Conservation (phyloP, 768 basidiomycete genomes). For the Boletus fagicola region DNA sequence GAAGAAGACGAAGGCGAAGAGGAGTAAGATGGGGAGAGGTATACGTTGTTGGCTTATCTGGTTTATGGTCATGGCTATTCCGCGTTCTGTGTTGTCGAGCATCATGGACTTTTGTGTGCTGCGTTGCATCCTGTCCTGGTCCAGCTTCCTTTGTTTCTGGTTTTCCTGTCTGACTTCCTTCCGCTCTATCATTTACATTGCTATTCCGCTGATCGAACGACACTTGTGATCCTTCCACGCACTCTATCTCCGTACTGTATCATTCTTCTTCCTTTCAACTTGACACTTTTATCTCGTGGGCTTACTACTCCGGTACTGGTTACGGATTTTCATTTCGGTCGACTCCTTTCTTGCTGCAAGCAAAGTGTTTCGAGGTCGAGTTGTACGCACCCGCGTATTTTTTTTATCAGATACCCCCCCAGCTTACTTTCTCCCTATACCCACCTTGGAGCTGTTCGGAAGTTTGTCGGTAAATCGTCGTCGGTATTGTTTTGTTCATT, state of each 20-base stretch:
- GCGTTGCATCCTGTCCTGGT: conserved; percentile 6
- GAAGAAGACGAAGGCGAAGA: conserved; percentile 88
- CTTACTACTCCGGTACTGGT: conserved; percentile 17
- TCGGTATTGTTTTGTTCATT: not conserved
- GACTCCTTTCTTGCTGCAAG: conserved; percentile 2
- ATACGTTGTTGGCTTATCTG: conserved; percentile 2
- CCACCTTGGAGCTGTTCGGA: not conserved
- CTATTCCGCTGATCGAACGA: conserved; percentile 17
- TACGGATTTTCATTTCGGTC: conserved; percentile 21
- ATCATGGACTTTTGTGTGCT: conserved; percentile 10
- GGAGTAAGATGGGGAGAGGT: conserved; percentile 36
- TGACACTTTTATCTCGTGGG: conserved; percentile 6
- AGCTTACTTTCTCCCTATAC: conserved; percentile 10
- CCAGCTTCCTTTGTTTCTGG: conserved; percentile 1
- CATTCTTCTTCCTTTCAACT: not conserved
- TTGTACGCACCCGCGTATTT: conserved; percentile 16
- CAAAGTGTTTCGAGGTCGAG: not conserved
- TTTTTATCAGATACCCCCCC: conserved; percentile 31
- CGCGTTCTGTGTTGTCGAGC: conserved; percentile 11
- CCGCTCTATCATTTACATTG: conserved; percentile 8
- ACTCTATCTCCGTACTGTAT: conserved; percentile 6
- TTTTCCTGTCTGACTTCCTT: conserved; percentile 5
- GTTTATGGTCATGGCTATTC: conserved; percentile 10
- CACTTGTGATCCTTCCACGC: conserved; percentile 1
- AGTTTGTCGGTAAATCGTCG: not conserved